A percentile compares a stretch with the other conserved stretches of the same genome.
Conservation (phyloP, 345 rosid genomes). For the Eucalyptus virginea region DNA sequence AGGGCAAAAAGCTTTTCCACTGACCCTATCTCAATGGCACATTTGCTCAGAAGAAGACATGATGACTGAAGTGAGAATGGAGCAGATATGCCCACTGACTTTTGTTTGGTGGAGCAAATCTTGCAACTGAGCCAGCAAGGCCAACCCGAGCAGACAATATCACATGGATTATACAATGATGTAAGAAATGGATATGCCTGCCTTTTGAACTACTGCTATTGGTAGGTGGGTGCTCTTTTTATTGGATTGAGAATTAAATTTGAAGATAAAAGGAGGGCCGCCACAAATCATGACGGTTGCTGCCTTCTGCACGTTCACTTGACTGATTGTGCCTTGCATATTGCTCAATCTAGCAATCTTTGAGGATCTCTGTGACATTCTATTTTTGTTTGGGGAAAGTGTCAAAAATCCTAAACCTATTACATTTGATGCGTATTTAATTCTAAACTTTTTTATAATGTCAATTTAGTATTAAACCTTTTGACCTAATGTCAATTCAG, state of each 20-base stretch:
- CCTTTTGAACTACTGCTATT: background rate
- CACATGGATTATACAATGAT: background rate
- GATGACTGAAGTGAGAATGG: background rate
- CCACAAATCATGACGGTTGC: background rate
- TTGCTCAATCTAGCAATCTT: background rate
- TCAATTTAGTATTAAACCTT: too few relatives aligned
- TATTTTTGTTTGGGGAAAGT: background rate
- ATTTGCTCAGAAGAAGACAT: background rate
- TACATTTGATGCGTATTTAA: rapidly evolving
- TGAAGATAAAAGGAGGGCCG: background rate
- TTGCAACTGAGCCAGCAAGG: background rate
- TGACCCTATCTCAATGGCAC: background rate
- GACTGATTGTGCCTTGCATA: background rate
- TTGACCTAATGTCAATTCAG: too few relatives aligned
- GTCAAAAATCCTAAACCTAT: too few relatives aligned
- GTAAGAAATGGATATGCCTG: background rate
- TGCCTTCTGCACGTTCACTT: background rate
- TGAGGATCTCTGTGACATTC: background rate
- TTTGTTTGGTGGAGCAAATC: background rate
- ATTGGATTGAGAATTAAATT: background rate
- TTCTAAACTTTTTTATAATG: rapidly evolving
- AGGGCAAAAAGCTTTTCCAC: background rate
- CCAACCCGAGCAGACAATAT: background rate
- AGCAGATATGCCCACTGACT: background rate
- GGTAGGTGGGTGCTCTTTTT: background rate